phyloP scores from a whole-genome alignment of 1,139 yeast species.

The Kluyveromyces sp. region DNA sequence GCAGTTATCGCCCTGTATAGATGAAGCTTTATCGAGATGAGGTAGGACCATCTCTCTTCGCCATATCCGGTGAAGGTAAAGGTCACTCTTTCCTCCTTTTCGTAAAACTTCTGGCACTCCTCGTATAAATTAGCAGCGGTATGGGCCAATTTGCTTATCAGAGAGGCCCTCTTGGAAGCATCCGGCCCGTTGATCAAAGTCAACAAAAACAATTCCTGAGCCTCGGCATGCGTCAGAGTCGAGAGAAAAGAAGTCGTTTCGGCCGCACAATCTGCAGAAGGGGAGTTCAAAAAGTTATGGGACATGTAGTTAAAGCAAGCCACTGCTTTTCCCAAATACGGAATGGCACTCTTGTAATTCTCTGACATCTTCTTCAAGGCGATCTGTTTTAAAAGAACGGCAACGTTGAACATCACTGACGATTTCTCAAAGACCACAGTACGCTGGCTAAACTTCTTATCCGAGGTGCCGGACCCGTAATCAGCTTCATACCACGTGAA shows the following conservation, averaged over 20 bases:
- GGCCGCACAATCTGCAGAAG: slow-evolving; percentile 69
- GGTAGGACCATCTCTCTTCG: slow-evolving; percentile 36
- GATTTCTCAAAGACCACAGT: slow-evolving; percentile 89
- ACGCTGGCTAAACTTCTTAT: slow-evolving; percentile 48
- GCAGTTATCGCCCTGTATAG: slow-evolving; percentile 43
- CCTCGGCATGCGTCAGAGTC: slow-evolving; percentile 72
- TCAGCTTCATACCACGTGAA: slow-evolving; percentile 80
- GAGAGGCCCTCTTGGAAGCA: slow-evolving; percentile 45
- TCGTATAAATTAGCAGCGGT: slow-evolving; percentile 54
- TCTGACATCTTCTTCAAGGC: slow-evolving; percentile 37
- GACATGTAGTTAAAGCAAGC: slow-evolving; percentile 68
- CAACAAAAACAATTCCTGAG: slow-evolving; percentile 75
- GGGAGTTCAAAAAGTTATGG: slow-evolving; percentile 85
- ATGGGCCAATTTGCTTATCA: slow-evolving; percentile 65
- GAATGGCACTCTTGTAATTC: slow-evolving; percentile 55
- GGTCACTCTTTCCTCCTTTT: slow-evolving; percentile 39
- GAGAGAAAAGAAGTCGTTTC: slow-evolving; percentile 61
- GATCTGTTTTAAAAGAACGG: slow-evolving; percentile 45
- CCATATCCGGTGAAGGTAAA: slow-evolving; percentile 45
- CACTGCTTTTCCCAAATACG: slow-evolving; percentile 66
- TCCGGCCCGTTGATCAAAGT: slow-evolving; percentile 44
- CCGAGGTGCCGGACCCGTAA: slow-evolving; percentile 34
- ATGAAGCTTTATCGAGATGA: slow-evolving; percentile 38
- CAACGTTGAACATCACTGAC: slow-evolving; percentile 69
- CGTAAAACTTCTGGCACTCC: slow-evolving; percentile 41